A percentile compares a stretch with the other conserved stretches of the same genome.
phyloP scores from a whole-genome alignment of 1,139 yeast genomes.

The Geotrichum histeridarum region DNA sequence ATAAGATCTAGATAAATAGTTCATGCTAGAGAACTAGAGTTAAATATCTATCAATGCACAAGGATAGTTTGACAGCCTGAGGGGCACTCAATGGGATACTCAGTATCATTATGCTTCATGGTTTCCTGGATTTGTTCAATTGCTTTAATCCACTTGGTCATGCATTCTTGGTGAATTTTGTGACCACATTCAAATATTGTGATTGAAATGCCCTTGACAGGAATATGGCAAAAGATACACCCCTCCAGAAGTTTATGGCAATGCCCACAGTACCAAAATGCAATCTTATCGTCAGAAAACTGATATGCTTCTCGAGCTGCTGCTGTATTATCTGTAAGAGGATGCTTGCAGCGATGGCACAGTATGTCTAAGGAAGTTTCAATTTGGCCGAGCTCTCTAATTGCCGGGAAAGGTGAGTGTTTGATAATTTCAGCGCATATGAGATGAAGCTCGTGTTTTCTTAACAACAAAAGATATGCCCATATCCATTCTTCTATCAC shows the following conservation, averaged over 20 bases:
- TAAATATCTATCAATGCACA: not conserved
- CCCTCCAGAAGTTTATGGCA: conserved; percentile 58
- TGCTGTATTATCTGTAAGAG: conserved; percentile 59
- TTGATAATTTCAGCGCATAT: conserved; percentile 57
- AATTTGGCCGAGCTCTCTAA: conserved; percentile 47
- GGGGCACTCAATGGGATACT: conserved; percentile 66
- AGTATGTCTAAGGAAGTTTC: conserved; percentile 58
- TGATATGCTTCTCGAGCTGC: conserved; percentile 6
- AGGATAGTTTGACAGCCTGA: conserved; percentile 53
- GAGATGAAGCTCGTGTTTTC: conserved; percentile 50
- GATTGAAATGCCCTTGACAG: conserved; percentile 67
- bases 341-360: conserved; percentile 63
- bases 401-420: conserved; percentile 40
- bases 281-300: conserved; percentile 38
- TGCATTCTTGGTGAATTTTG: conserved; percentile 77
- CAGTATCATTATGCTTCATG: not conserved
- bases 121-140: not conserved
- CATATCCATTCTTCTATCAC: conserved; percentile 52
- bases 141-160: conserved; percentile 65
- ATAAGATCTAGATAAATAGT: conserved; percentile 3
- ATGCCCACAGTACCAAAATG: conserved; percentile 80
- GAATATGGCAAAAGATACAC: conserved; percentile 77
- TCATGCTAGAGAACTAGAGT: not conserved
- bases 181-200: conserved; percentile 80
- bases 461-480: conserved; percentile 54